Conservation (phyloP, 805 yeast species). For the Brettanomyces nanus region DNA sequence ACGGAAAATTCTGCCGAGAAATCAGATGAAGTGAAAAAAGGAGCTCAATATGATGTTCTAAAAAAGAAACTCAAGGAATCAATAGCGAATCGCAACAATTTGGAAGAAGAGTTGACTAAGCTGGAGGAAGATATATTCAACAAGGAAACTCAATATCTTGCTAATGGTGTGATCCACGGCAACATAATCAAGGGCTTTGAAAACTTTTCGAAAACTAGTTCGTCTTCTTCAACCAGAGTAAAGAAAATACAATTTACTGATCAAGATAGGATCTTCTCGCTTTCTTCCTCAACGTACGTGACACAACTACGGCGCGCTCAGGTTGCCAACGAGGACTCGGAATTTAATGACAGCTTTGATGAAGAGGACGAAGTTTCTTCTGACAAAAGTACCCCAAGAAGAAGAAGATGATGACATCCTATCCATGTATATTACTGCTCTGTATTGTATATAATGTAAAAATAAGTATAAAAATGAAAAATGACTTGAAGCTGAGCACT, state of each 20-base stretch:
- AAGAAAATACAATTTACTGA: slow-evolving; percentile 51
- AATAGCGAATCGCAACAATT: slow-evolving; percentile 48
- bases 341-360: slow-evolving; percentile 7
- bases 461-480: too few relatives aligned
- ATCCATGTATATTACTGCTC: not conserved
- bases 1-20: too few relatives aligned
- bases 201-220: slow-evolving; percentile 46
- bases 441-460: not conserved
- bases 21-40: not conserved
- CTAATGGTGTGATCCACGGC: slow-evolving; percentile 58
- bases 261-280: slow-evolving; percentile 73
- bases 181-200: slow-evolving; percentile 92
- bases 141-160: slow-evolving; percentile 69
- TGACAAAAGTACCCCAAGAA: slow-evolving; percentile 3
- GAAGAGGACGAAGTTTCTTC: slow-evolving; percentile 2
- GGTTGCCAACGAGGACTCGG: slow-evolving; percentile 18
- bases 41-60: slow-evolving; percentile 49
- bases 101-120: slow-evolving; percentile 54
- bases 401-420: slow-evolving; percentile 4
- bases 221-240: slow-evolving; percentile 26
- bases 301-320: slow-evolving; percentile 48
- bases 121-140: slow-evolving; percentile 75
- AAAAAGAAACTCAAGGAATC: slow-evolving; percentile 59
- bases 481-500: too few relatives aligned
- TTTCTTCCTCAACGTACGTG: slow-evolving; percentile 64